phyloP scores from a whole-genome alignment of 225 moss, liverwort and hornwort species.

The Sphagnum tenellum region DNA sequence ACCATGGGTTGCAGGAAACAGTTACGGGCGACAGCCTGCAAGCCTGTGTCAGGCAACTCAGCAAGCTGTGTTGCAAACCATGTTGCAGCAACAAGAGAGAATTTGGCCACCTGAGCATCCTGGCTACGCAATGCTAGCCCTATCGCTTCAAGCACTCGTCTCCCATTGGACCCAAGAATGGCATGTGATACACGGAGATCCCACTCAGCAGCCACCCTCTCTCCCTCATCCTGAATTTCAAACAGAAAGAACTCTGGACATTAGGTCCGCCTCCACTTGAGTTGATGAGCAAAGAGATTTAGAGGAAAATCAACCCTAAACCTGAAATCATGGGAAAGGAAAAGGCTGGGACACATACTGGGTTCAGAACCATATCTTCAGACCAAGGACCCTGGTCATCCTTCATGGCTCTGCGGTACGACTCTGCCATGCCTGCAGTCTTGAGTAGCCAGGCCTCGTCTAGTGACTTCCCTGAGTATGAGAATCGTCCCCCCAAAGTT shows the following conservation, averaged over 20 bases:
- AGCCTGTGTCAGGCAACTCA: constrained; percentile 20
- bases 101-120: constrained; percentile 24
- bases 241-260: not conserved
- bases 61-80: constrained; percentile 30
- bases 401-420: constrained; percentile 8
- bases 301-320: too few relatives aligned
- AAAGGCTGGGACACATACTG: not conserved
- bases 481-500: constrained; percentile 42
- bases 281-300: too few relatives aligned
- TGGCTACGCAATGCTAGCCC: constrained; percentile 28
- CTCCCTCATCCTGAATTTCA: constrained; percentile 26
- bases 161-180: constrained; percentile 33
- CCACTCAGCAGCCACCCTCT: constrained; percentile 23
- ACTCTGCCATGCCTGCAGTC: constrained; percentile 22
- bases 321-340: too few relatives aligned
- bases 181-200: constrained; percentile 34
- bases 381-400: constrained; percentile 12
- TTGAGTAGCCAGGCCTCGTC: constrained; percentile 29
- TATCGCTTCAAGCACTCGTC: constrained; percentile 32
- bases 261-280: too few relatives aligned
- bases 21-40: constrained; percentile 23
- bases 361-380: not conserved
- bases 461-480: constrained; percentile 21
- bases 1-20: constrained; percentile 32
- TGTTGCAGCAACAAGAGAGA: constrained; percentile 25